Evolutionary conservation across 352 stramenopile species (phyloP), one percentile per base, ranked within the genome.

Genomic region (Phytophthora sp.): DNA sequence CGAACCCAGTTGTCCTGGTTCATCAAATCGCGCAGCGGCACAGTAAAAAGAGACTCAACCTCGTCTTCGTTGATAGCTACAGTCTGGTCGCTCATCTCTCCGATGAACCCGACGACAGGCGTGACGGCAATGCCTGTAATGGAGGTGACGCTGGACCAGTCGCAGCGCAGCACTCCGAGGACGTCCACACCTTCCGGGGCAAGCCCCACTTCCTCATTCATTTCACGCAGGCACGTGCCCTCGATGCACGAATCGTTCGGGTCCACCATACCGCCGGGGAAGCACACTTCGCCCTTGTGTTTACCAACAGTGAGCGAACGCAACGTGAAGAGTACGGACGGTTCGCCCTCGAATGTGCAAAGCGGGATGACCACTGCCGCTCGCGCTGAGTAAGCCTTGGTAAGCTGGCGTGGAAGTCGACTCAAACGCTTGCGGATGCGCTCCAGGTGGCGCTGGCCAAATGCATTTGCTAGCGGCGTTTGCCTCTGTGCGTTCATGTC

Each of bases 61-160:
- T 99, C 97, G 60, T 96, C 84, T 35, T 96, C 80, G 68, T 99
- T 99, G 36, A 98, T 95, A 23, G 91, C 80, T 11, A 99, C 70
- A 31, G 92, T 88, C 35, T 91, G 78, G 57, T 96, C 83, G 51
- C 82, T 90, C 64, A 99, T 87, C 66, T 99, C 95, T 31, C 95
- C 96, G 51, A 99, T 75, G 59, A 92, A 99, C 7, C 96, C 97
- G 0, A 99, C 95, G 33, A 99, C 91, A 2, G 97, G 97, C 39
- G 97, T 99, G n/a, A 99, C 97, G 26, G 96, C 96, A 51, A 99
- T 96, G 50, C 97, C 97, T 30, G 97, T 98, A 63, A 98, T 97
- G 15, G 91, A 96, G 23, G 93, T 89, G 47, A 98, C 88, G 62
- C 96, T 95, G 45, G 85, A 89, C 97, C 97, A 99, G 80, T 99